Base-by-base conservation (phyloP, 257 asterid species). In the Fraxinus quadrangulata region DNA sequence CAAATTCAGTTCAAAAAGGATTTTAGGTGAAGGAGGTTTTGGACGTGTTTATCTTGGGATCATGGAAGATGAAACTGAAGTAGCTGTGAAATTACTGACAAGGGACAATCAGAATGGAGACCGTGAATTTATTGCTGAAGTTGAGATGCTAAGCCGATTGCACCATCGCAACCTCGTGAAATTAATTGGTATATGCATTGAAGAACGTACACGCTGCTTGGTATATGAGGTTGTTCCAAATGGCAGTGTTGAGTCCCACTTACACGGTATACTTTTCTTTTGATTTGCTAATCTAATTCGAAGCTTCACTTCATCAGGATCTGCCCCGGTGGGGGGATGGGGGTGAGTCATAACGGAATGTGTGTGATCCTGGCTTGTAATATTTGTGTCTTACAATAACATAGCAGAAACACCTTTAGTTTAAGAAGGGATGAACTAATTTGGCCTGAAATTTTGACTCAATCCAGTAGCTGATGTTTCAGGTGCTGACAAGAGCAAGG, bases 131-230 rank as follows among this genome's bases (percentile, higher is more conserved):
- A 88, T 96, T 69, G 96, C 98, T 73, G 99, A 96, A 84, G 90
- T 96, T n/a, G 99, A 96, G 89, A 93, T 96, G 98, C 91, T 96
- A 30, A 93, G 99, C 79, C 89, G 99, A 75, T 76, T 96, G 92
- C 99, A 96, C 88, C 99, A 96, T 84, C 97, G 99, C 66, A 96
- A 96, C 89, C 91, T 96, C 37, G 99, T 96, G 84, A 96, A 96
- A 82, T 78, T 96, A 84, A 90, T 96, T n/a, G 99, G 99, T 70
- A 93, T 93, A 84, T 93, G 98, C 89, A 84, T 89, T 70, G 94
- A 93, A 78, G 94, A 85, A 45, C 89, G 73, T 5, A 86, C 86
- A 3, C 96, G 97, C 73, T 90, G 98, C 90, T 88, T 96, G 90
- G 91, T 96, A 71, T 96, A 96, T 73, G 99, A 96, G 87, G 88